Evolutionary conservation across 2,329 filamentous ascomycete species (phyloP), one percentile per base, ranked within the genome.

Genomic region (Tolypocladium guangdongense): DNA sequence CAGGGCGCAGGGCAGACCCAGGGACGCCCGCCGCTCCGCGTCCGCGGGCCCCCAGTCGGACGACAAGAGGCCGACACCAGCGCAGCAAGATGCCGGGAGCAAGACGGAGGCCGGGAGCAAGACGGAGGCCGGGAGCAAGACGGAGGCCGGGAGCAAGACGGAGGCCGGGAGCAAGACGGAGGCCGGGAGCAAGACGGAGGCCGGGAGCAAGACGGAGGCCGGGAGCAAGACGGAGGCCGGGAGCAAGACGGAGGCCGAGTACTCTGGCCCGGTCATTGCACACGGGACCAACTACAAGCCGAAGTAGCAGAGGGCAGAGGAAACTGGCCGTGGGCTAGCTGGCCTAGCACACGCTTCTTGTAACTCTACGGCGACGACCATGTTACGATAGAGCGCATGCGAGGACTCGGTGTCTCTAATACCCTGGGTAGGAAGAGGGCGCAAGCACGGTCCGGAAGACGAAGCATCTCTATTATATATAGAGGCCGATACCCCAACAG

Each of bases 261-360:
- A 46, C n/a, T 35, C 33, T n/a, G 33, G 32, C 8, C 49, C 52
- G n/a, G 52, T 54, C 41, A 54, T 54, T 14, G 52, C 52, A 3
- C 52, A 54, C 35, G 52, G 52, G 32, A 50, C 52, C 4, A 47
- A 24, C 24, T 54, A 54, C 52, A 22, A 43, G 49, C 48, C 52
- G 33, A 50, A 48, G 20, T 50, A 18, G 46, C 18, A 32, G 5
- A 30, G 7, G 11, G 22, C 7, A 12, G 7, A 3, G 5, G 22
- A 14, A 1, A 22, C 12, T 14, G 39, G 18, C 24, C 16, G 24
- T 2, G 22, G 24, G 3, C 14, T 22, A 14, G 11, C 39, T 24
- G 14, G 22, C 24, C 41, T 3, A 33, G 18, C 18, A 33, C 8
- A 12, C 27, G 7, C 14, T 16, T 14, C 27, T 12, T 46, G 41